Conservation (phyloP, 1,284 basidiomycete genomes). For the Exobasidium cylindrosporum region DNA sequence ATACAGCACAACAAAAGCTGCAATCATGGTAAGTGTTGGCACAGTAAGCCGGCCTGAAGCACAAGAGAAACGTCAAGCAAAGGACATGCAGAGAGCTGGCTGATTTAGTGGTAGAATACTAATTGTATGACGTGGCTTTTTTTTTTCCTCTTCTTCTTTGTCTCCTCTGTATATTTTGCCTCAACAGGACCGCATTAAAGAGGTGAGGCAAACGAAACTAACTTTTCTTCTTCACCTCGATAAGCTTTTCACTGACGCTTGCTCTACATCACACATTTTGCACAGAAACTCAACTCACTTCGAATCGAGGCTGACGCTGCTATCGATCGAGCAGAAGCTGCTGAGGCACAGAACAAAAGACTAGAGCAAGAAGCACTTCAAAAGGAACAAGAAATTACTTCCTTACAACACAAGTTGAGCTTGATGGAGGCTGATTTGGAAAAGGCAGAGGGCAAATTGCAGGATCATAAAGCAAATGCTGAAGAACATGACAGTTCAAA, state of each 20-base stretch:
- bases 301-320: conserved; percentile 84
- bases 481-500: conserved; percentile 73
- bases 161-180: background rate
- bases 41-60: background rate
- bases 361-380: conserved; percentile 74
- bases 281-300: conserved; percentile 64
- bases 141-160: background rate
- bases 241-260: background rate
- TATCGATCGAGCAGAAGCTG: conserved; percentile 52
- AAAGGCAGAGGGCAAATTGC: conserved; percentile 71
- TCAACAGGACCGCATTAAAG: conserved; percentile 5
- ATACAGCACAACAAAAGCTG: too few species aligned
- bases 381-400: conserved; percentile 84
- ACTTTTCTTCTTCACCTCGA: background rate
- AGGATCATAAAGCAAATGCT: conserved; percentile 68
- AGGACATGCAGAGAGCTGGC: background rate
- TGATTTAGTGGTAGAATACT: background rate
- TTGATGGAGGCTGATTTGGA: conserved; percentile 73
- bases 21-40: background rate
- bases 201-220: background rate
- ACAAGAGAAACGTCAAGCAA: background rate
- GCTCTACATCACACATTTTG: background rate
- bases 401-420: conserved; percentile 73
- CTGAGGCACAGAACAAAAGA: conserved; percentile 55
- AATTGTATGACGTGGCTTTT: background rate